phyloP scores from a whole-genome alignment of 805 yeast genomes.

The Kazachstania psychrophila region DNA sequence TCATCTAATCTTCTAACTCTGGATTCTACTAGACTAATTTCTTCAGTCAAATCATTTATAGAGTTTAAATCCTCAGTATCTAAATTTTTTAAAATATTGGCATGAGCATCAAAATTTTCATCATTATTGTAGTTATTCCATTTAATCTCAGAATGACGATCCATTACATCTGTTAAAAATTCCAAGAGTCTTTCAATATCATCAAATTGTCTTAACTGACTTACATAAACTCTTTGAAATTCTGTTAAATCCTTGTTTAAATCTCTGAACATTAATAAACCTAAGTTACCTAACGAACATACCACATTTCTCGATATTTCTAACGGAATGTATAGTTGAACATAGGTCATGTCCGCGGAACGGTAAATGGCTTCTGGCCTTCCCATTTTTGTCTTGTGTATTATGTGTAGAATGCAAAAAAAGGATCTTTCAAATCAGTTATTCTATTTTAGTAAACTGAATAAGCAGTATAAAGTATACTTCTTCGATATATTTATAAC shows the following conservation, averaged over 20 bases:
- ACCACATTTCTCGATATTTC: conserved; percentile 83
- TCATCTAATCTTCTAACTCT: conserved; percentile 63
- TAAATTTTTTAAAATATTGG: conserved; percentile 15
- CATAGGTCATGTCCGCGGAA: conserved; percentile 95
- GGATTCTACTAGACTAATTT: conserved; percentile 58
- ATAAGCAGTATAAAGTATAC: too few relatives aligned
- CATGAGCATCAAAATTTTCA: conserved; percentile 16
- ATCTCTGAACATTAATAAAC: conserved; percentile 81
- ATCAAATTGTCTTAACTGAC: conserved; percentile 73
- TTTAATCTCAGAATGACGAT: conserved; percentile 33
- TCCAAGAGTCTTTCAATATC: conserved; percentile 71
- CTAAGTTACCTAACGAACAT: conserved; percentile 76
- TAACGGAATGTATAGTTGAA: conserved; percentile 76
- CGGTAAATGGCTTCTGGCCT: conserved; percentile 36
- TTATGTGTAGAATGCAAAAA: too few relatives aligned
- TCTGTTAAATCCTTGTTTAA: conserved; percentile 70
- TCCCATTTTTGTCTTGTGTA: conserved; percentile 13
- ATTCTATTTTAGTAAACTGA: too few relatives aligned
- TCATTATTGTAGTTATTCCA: conserved; percentile 31
- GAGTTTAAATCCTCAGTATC: conserved; percentile 30
- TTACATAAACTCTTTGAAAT: conserved; percentile 86
- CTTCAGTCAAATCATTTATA: conserved; percentile 52
- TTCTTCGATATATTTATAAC: not conserved
- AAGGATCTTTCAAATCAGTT: not conserved
- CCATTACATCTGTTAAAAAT: conserved; percentile 40